These are phyloP conservation scores for Leishmania lainsoni DNA, from an alignment of 208 protist genomes.

Conservation along the genomic window DNA sequence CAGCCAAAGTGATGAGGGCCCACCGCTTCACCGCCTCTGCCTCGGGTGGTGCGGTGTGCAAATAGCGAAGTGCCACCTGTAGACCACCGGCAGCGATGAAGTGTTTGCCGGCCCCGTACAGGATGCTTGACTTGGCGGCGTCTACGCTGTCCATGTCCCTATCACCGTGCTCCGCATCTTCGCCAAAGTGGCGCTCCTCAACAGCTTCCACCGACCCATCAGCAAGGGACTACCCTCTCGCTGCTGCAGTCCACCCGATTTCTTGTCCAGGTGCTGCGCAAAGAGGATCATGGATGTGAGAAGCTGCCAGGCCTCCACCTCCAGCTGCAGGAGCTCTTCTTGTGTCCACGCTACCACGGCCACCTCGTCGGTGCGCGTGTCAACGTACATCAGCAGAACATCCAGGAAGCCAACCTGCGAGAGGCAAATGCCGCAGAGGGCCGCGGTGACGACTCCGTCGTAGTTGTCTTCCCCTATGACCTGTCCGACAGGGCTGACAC, in stretches of 20 bases:
- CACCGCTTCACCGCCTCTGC: constrained; percentile 48
- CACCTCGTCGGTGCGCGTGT: constrained; percentile 48
- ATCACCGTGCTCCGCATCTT: neutral
- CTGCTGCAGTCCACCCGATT: constrained; percentile 11
- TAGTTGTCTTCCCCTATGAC: neutral
- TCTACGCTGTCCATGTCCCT: constrained; percentile 9
- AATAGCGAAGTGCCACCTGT: constrained; percentile 49
- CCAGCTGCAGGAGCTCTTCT: constrained; percentile 68
- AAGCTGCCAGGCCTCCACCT: constrained; percentile 71
- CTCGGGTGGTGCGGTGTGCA: constrained; percentile 36
- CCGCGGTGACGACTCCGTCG: constrained; percentile 23
- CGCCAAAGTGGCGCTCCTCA: neutral
- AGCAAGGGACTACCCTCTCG: neutral
- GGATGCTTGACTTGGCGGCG: constrained; percentile 11
- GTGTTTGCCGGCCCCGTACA: constrained; percentile 48
- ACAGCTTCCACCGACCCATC: neutral
- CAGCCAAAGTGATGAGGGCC: constrained; percentile 48
- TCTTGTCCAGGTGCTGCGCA: constrained; percentile 27
- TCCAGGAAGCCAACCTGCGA: constrained; percentile 66
- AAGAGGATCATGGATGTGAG: constrained; percentile 64
- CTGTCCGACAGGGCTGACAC: neutral
- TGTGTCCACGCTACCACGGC: constrained; percentile 66
- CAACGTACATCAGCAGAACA: constrained; percentile 71
- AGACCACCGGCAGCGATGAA: constrained; percentile 65
- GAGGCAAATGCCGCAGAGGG: constrained; percentile 38